Conservation (phyloP, 1,284 basidiomycete species). For the Moesziomyces antarcticus region DNA sequence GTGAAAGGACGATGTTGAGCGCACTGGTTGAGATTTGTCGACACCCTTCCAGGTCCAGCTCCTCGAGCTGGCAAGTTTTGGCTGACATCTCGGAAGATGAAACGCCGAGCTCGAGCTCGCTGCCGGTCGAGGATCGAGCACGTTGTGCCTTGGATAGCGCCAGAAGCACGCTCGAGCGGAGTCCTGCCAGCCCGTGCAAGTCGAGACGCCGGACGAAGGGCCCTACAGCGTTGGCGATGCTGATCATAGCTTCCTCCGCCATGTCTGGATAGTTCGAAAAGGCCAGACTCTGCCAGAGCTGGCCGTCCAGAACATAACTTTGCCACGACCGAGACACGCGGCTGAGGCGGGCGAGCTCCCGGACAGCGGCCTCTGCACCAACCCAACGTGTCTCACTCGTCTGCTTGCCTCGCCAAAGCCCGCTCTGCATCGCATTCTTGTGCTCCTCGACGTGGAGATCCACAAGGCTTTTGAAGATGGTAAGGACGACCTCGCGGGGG, state of each 20-base stretch:
- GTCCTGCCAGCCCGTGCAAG: constrained; percentile 75
- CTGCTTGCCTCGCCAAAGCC: constrained; percentile 31
- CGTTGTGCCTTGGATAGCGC: constrained; percentile 33
- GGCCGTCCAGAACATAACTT: constrained; percentile 82
- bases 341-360: constrained; percentile 42
- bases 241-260: constrained; percentile 33
- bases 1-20: constrained; percentile 78
- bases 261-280: constrained; percentile 72
- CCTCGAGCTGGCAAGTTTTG: constrained; percentile 55
- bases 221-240: constrained; percentile 67
- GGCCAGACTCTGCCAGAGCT: constrained; percentile 76
- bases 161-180: constrained; percentile 66
- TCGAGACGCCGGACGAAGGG: constrained; percentile 77
- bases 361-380: constrained; percentile 29
- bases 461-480: constrained; percentile 32
- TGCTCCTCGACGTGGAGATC: constrained; percentile 33
- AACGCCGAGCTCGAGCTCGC: constrained; percentile 1
- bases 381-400: constrained; percentile 33
- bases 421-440: constrained; percentile 9
- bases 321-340: constrained; percentile 87
- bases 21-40: constrained; percentile 74
- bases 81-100: constrained; percentile 2
- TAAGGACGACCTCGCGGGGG: constrained; percentile 34
- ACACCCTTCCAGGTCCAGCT: constrained; percentile 81
- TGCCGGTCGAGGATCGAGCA: constrained; percentile 7